Percentiles rank a stretch among this genome's conserved stretches.
phyloP scores from a whole-genome alignment of 1,139 yeast genomes.

The Diutina mesorugosa region DNA sequence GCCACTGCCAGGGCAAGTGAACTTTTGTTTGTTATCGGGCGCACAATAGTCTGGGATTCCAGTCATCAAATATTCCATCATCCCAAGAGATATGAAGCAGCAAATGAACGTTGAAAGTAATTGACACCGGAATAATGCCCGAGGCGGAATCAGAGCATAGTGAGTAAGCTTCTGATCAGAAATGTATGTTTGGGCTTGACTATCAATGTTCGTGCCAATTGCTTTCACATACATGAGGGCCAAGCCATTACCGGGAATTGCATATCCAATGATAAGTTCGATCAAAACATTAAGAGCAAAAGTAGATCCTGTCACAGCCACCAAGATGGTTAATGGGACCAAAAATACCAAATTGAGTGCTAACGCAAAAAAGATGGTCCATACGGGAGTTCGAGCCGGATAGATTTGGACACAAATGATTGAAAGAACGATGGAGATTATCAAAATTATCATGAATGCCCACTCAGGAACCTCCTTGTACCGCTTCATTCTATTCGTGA shows the following conservation, averaged over 20 bases:
- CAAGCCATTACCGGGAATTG: slow-evolving; percentile 48
- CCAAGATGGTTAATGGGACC: slow-evolving; percentile 36
- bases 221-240: slow-evolving; percentile 50
- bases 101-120: slow-evolving; percentile 29
- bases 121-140: slow-evolving; percentile 49
- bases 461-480: slow-evolving; percentile 15
- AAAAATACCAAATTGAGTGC: slow-evolving; percentile 41
- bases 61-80: slow-evolving; percentile 34
- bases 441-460: slow-evolving; percentile 11
- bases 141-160: slow-evolving; percentile 47
- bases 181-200: slow-evolving; percentile 48
- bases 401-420: slow-evolving; percentile 33
- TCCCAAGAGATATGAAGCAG: slow-evolving; percentile 39
- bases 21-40: slow-evolving; percentile 23
- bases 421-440: slow-evolving; percentile 11
- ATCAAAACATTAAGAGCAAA: slow-evolving; percentile 46
- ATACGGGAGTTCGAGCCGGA: slow-evolving; percentile 38
- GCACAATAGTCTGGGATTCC: slow-evolving; percentile 31
- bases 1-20: slow-evolving; percentile 34
- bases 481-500: slow-evolving; percentile 10
- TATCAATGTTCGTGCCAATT: slow-evolving; percentile 44
- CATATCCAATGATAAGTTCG: slow-evolving; percentile 50
- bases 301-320: slow-evolving; percentile 38
- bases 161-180: slow-evolving; percentile 48
- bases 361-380: slow-evolving; percentile 46